Conservation (phyloP, 257 asterid genomes). For the Pogostemon cablin region DNA sequence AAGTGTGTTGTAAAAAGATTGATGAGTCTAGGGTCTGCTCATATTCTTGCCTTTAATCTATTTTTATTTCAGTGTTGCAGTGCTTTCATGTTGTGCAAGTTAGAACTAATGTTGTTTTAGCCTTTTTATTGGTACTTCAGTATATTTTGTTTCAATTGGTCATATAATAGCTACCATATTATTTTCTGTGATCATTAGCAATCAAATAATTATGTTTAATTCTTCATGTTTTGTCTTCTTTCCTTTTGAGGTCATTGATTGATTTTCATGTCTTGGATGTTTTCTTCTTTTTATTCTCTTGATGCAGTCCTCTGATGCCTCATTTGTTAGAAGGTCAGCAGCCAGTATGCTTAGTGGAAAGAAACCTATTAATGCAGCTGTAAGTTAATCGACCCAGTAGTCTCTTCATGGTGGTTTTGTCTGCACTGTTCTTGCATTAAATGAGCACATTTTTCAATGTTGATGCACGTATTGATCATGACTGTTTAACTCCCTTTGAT, state of each 20-base stretch:
- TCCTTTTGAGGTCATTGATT: background rate
- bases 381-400: conserved; percentile 42
- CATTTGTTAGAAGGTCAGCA: conserved; percentile 78
- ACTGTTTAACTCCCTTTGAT: conserved; percentile 15
- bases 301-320: conserved; percentile 68
- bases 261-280: conserved; percentile 8
- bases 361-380: conserved; percentile 76
- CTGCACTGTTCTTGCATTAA: background rate
- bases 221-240: background rate
- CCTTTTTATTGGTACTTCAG: background rate
- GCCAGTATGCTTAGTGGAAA: conserved; percentile 99
- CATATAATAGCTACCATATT: background rate
- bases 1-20: conserved; percentile 6
- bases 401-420: conserved; percentile 18
- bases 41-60: background rate
- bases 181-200: background rate
- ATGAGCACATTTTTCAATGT: background rate
- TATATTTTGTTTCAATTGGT: background rate
- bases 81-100: conserved; percentile 2
- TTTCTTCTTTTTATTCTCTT: conserved; percentile 31
- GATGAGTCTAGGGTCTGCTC: conserved; percentile 13
- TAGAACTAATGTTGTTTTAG: background rate
- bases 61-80: background rate
- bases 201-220: background rate
- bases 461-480: conserved; percentile 21